Base-by-base conservation (phyloP, 352 stramenopile genomes). In the Pythium brachiatum region DNA sequence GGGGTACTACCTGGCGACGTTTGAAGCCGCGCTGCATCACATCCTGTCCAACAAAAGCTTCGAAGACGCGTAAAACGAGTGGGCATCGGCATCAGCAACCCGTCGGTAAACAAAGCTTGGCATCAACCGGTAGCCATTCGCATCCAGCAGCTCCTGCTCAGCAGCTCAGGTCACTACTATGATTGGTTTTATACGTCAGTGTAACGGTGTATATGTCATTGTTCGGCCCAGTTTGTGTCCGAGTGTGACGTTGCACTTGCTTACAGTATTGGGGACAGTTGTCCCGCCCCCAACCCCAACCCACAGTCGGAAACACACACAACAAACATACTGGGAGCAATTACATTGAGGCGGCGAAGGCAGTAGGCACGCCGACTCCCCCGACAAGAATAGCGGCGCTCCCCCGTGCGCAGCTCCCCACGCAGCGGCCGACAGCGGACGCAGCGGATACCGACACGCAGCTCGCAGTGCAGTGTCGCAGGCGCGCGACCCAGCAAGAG, bases 1-100 rank as follows among this genome's bases (percentile, higher is more conserved):
- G n/a, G 86, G 86, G n/a, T 95, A 95, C 69, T 95, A 93, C 64
- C 67, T 95, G 5, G 86, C 86, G 6, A 93, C 86, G 4, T 95
- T 89, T 56, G 86, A 95, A 57, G 86, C 83, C 2, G 83, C 83
- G 29, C 51, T 93, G 54, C 81, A 93, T 60, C 80, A 93, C 68
- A 93, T 93, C 53, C 57, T 93, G 20, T 93, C 83, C 25, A 70
- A 75, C 11, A 74, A 90, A 64, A 70, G 76, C 46, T 73, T 68
- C 58, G 53, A 32, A 36, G 70, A 72, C 15, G 44, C 55, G 7
- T 64, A 55, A 60, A 69, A 21, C 12, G 2, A 11, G 12, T 32
- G 18, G 21, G 23, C 13, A n/a, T 12, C 16, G 47, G 47, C 25
- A 23, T 53, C 47, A 48, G 41, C 41, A 46, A 48, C 41, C 15